Conservation (phyloP, 2,329 filamentous ascomycete genomes). For the Reticulascus tulasneorum region DNA sequence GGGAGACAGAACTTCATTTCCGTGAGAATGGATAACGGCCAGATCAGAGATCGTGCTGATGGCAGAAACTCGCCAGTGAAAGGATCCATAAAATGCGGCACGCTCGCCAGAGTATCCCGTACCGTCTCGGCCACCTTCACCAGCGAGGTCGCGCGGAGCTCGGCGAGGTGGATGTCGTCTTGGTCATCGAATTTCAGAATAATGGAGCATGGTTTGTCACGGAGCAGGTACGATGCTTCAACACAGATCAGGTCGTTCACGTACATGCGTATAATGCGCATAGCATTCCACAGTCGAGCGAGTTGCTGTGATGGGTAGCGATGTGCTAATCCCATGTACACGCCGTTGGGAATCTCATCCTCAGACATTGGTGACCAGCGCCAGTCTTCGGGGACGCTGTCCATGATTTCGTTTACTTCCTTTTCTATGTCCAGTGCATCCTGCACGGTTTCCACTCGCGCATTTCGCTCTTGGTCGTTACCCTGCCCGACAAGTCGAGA, state of each 20-base stretch:
- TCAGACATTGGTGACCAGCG: conserved; percentile 3
- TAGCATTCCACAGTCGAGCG: conserved; percentile 20
- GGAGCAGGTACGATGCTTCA: conserved; percentile 1
- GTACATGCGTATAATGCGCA: conserved; percentile 20
- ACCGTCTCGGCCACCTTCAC: conserved; percentile 15
- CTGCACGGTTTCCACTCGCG: conserved; percentile 9
- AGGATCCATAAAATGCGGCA: conserved; percentile 13
- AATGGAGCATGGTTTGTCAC: conserved; percentile 5
- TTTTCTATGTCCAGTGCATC: conserved; percentile 18
- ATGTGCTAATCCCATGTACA: conserved; percentile 13
- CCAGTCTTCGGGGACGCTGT: conserved; percentile 5
- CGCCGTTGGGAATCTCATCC: conserved; percentile 9
- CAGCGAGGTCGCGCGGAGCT: conserved; percentile 5
- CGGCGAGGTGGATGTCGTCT: conserved; percentile 2
- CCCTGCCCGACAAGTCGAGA: conserved; percentile 4
- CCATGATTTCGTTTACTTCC: conserved; percentile 5
- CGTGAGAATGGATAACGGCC: conserved; percentile 19
- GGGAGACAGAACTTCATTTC: conserved; percentile 6
- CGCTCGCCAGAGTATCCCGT: conserved; percentile 17
- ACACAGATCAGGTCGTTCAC: conserved; percentile 15
- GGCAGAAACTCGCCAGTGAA: conserved; percentile 14
- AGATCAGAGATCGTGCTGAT: conserved; percentile 18
- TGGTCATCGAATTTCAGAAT: no score
- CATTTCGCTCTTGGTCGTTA: conserved; percentile 1
- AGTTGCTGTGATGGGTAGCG: conserved; percentile 16